A percentile compares a stretch with the other conserved stretches of the same genome.
These are phyloP conservation scores for Cyclotella cryptica DNA, from an alignment of 108 stramenopile species.

Conservation along the genomic window DNA sequence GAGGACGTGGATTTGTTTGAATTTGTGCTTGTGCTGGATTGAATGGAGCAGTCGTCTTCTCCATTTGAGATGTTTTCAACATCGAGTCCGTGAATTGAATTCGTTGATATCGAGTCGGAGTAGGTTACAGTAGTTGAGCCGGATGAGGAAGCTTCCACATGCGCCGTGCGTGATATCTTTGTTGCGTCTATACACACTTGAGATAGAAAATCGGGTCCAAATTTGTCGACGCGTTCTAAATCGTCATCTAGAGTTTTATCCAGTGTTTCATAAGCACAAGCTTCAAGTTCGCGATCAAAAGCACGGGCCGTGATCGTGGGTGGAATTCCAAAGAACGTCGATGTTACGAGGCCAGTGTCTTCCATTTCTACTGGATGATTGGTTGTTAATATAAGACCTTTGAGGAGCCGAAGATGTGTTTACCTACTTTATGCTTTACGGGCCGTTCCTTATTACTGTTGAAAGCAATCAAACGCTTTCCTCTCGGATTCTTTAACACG, in stretches of 20 bases:
- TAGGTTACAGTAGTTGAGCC: not conserved
- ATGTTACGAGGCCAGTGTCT: too few species aligned
- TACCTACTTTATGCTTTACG: too few species aligned
- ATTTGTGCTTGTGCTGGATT: not conserved
- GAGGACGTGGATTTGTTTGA: conserved; percentile 6
- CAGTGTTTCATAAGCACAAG: not conserved
- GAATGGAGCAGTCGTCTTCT: conserved; percentile 11
- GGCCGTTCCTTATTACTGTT: too few species aligned
- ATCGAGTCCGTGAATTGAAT: not conserved
- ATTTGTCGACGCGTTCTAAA: not conserved
- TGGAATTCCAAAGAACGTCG: too few species aligned
- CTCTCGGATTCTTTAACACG: too few species aligned
- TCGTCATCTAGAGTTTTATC: not conserved
- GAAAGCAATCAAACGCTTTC: too few species aligned
- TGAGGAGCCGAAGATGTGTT: too few species aligned
- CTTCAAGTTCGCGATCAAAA: too few species aligned
- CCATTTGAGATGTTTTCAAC: not conserved
- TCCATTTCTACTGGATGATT: too few species aligned
- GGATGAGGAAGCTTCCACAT: not conserved
- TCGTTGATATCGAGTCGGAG: not conserved
- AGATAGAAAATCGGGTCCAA: conserved; percentile 7
- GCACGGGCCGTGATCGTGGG: too few species aligned
- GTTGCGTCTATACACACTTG: conserved; percentile 1
- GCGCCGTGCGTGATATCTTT: not conserved
- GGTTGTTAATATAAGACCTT: too few species aligned